These are phyloP conservation scores for Chaetomium cochliodes DNA, from an alignment of 495 filamentous ascomycete genomes.

Conservation along the genomic window DNA sequence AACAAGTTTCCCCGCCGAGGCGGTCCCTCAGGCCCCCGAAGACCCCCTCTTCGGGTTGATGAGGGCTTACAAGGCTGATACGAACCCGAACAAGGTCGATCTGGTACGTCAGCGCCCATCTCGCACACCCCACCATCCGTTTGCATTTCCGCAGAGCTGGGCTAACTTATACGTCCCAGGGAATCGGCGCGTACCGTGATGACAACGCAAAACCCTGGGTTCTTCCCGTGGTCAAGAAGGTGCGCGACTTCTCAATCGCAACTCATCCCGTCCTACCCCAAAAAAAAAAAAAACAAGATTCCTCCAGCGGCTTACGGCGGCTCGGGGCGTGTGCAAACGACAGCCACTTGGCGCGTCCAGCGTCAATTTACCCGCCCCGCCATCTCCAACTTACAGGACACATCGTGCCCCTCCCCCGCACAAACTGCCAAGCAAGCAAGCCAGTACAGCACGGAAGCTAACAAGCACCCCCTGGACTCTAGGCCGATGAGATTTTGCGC, in stretches of 20 bases:
- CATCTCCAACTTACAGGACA: constrained; percentile 12
- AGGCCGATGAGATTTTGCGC: constrained; percentile 87
- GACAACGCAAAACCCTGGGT: constrained; percentile 98
- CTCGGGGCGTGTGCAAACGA: not conserved
- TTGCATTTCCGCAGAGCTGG: not conserved
- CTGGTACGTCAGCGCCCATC: constrained; percentile 44
- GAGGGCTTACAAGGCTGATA: constrained; percentile 82
- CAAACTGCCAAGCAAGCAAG: not conserved
- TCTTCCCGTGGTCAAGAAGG: constrained; percentile 93
- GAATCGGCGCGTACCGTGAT: constrained; percentile 95
- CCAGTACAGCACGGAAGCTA: constrained; percentile 22
- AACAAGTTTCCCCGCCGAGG: constrained; percentile 73
- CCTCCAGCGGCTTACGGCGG: not conserved
- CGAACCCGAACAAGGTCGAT: constrained; percentile 86
- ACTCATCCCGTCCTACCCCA: not conserved
- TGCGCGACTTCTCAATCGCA: constrained; percentile 39
- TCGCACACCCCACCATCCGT: not conserved
- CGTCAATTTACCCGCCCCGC: constrained; percentile 22
- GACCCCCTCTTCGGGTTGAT: constrained; percentile 95
- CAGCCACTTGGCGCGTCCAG: constrained; percentile 6
- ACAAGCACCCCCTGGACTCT: constrained; percentile 8
- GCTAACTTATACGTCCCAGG: constrained; percentile 39
- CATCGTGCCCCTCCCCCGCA: constrained; percentile 18
- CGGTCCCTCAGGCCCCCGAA: constrained; percentile 86
- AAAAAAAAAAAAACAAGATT: not conserved